Evolutionary conservation across 306 rosid genomes (phyloP), one percentile per base, ranked within the genome.

Genomic region (Gynostemma pentaphyllum): DNA sequence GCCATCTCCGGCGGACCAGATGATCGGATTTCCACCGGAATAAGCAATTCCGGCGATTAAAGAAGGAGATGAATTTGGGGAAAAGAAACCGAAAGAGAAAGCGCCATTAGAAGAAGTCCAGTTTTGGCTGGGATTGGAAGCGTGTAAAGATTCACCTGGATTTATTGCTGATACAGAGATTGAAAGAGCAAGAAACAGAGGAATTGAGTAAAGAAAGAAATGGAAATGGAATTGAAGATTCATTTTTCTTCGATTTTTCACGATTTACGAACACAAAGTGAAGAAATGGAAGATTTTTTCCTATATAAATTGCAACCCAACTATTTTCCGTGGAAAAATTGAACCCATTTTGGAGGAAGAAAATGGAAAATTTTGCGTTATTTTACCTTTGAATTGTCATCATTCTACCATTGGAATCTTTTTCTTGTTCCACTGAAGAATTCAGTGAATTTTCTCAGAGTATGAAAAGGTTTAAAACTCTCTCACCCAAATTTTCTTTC

Each of bases 1-100:
- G 12, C 67, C 72, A 10, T 68, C 16, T 3, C 76, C 82, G 18
- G 84, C 84, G 9, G 95, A 80, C 96, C 96, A 89, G 48, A 82
- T 59, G 24, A 42, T 42, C 23, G 88, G 88, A 19, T 53, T 10
- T 14, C 78, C 82, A 45, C 85, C 91, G 50, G 78, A 12, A 77
- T 63, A 82, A 41, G 34, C 30, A 22, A 89, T 72, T 73, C 85
- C 79, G 40, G 85, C 89, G 47, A 48, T 26, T 72, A 76, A 83
- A 59, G 90, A 50, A 7, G 82, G 72, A 23, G 86, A 80, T 12
- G 81, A 66, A 27, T 79, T 45, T 11, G 70, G 28, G 60, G 81
- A 72, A 39, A 76, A 1, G 64, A 89, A 86, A 19, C 79, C 51
- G 2, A 89, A 59, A 34, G 85, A 80, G 78, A 76, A 89, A 48